Evolutionary conservation across 176 grass and related monocot species (phyloP).

Genomic region (Bolboschoenus planiculmis): DNA sequence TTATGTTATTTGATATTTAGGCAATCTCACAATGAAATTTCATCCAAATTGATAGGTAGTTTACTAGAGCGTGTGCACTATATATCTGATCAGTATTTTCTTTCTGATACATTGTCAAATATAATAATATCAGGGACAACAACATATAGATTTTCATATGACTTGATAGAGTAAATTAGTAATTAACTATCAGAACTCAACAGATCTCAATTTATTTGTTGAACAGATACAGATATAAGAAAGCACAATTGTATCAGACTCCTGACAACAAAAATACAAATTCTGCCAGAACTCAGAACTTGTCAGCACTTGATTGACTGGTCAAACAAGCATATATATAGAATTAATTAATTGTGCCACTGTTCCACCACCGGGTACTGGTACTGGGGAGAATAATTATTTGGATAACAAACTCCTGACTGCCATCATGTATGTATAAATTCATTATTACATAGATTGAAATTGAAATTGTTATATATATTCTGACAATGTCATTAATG

Average conservation of each 20-base stretch:
- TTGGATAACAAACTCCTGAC: background rate
- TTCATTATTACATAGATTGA: background rate
- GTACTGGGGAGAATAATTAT: background rate
- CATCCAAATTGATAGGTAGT: too few species aligned
- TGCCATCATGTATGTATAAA: background rate
- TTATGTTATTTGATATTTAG: too few species aligned
- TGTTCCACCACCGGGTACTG: background rate
- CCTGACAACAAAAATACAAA: background rate
- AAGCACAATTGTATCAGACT: background rate
- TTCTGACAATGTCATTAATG: slow-evolving; percentile 6
- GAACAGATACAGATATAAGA: background rate
- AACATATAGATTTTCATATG: too few species aligned
- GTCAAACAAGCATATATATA: background rate
- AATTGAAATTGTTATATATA: background rate
- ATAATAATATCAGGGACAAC: too few species aligned
- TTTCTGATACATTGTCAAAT: too few species aligned
- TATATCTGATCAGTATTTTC: too few species aligned
- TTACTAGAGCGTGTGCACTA: too few species aligned
- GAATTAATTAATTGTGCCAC: background rate
- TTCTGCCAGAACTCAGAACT: background rate
- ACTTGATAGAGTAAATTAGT: too few species aligned
- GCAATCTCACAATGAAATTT: too few species aligned
- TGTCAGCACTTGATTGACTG: background rate
- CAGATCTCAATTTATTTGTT: too few species aligned
- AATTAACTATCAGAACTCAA: too few species aligned